Base-by-base conservation (phyloP, 805 yeast genomes). In the Blastobotrys robertii region DNA sequence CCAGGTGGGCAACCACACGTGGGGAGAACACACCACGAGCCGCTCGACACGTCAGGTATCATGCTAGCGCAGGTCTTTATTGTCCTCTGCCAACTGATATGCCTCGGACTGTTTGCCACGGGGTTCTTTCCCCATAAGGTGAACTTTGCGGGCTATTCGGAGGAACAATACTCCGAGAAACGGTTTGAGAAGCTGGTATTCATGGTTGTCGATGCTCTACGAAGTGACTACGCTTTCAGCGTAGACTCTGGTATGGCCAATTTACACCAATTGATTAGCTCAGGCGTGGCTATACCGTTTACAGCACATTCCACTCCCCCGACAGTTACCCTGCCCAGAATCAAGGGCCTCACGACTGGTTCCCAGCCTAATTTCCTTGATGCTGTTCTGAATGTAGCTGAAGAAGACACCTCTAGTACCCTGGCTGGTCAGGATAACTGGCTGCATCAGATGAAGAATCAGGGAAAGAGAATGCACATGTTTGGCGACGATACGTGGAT, bases 401-500 rank as follows among this genome's bases (percentile, higher is more conserved):
- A 92, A 51, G 92, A 81, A 37, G 94, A 86, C 48, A 79, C 79
- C 31, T 66, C 76, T 1, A 73, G 87, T 0, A 79, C 84, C 8
- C 59, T 88, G 38, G 71, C 75, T 0, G 74, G 72, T 39, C 94
- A 82, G 49, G 98, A 92, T 58, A 82, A 92, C 25, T 87, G 97
- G 96, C 59, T 88, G 8, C 68, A 69, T 30, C 97, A 92, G 56
- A 69, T 87, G 62, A 43, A 53, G 9, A 37, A 43, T 1, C 57
- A 57, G 3, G 60, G 59, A 25, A 70, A 70, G 57, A 67, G 56
- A 14, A 66, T 92, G 25, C 82, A 87, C 56, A 84, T 92, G 74
- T 90, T 74, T 65, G 99, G 99, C 29, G 99, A 92, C 62, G 98
- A 92, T 58, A 92, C 99, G 1, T 92, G 99, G 99, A 62, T 88